Percentiles rank a stretch among this genome's conserved stretches.
Evolutionary conservation across 257 asterid species (phyloP).

Genomic region (Perilla frutescens): DNA sequence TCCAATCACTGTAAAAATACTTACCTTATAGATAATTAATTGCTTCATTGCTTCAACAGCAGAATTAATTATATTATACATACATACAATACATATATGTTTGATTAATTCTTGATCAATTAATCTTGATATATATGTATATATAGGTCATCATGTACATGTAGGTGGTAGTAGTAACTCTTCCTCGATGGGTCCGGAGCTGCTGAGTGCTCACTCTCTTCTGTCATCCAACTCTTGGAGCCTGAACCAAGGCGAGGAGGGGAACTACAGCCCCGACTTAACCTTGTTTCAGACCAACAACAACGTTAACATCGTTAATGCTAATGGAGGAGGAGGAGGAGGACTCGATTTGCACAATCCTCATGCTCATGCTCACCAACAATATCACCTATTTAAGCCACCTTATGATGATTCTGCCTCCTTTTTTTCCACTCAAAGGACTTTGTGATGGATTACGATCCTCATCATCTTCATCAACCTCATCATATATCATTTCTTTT

Average conservation of each 20-base stretch:
- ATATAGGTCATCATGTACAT: conserved; percentile 24
- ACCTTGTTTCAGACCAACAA: conserved; percentile 31
- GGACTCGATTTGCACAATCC: conserved; percentile 27
- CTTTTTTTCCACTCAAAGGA: conserved; percentile 37
- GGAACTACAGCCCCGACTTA: conserved; percentile 32
- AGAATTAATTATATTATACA: too few species aligned
- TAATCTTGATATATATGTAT: too few species aligned
- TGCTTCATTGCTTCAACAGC: too few species aligned
- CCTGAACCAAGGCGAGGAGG: conserved; percentile 39
- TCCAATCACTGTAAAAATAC: too few species aligned
- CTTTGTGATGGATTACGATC: conserved; percentile 25
- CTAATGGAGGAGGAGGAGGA: neutral
- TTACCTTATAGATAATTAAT: too few species aligned
- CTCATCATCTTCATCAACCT: neutral
- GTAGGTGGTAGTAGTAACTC: conserved; percentile 14
- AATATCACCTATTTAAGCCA: conserved; percentile 44
- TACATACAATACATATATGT: too few species aligned
- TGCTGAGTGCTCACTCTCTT: conserved; percentile 56
- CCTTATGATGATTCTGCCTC: conserved; percentile 37
- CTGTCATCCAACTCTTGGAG: conserved; percentile 57
- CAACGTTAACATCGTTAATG: neutral
- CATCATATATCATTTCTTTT: neutral
- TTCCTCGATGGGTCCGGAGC: conserved; percentile 34
- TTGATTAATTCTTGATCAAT: too few species aligned
- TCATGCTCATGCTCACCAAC: conserved; percentile 34